These are phyloP conservation scores for Beauveria australis DNA, from an alignment of 2,329 filamentous ascomycete genomes.

Conservation along the genomic window DNA sequence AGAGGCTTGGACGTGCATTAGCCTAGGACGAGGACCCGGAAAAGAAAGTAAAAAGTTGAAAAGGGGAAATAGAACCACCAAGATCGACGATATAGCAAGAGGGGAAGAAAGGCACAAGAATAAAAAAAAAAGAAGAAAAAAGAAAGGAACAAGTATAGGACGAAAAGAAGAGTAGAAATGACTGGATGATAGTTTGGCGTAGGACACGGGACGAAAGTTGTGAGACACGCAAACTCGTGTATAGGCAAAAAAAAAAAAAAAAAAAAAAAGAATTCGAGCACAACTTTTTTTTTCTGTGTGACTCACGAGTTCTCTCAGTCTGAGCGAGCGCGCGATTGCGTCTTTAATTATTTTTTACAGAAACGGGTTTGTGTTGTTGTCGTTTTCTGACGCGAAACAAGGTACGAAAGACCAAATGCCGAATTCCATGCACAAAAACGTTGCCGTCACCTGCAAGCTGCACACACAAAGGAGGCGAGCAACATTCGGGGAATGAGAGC, in stretches of 20 bases:
- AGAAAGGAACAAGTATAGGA: not conserved
- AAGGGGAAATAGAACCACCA: not conserved
- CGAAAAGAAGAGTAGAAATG: not conserved
- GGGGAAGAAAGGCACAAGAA: not conserved
- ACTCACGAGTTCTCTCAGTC: not conserved
- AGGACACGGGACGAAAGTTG: not conserved
- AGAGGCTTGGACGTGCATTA: constrained; percentile 1
- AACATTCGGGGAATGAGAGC: not conserved
- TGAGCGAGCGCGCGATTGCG: not conserved
- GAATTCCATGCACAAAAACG: not conserved
- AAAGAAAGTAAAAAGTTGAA: not conserved
- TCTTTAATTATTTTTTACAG: not conserved
- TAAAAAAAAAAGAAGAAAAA: not conserved
- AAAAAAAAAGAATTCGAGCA: too few species aligned
- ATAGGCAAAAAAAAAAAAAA: too few species aligned
- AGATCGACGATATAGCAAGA: not conserved
- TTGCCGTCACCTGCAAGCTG: too few species aligned
- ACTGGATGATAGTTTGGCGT: not conserved
- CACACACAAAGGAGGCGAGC: too few species aligned
- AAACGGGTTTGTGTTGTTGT: not conserved
- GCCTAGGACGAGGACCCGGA: not conserved
- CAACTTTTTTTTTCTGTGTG: not conserved
- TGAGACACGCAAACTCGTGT: not conserved
- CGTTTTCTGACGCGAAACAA: not conserved
- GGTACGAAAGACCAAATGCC: not conserved